Evolutionary conservation across 148 eudicot species (phyloP), one percentile per base, ranked within the genome.

Genomic region (Persicaria tinctoria): DNA sequence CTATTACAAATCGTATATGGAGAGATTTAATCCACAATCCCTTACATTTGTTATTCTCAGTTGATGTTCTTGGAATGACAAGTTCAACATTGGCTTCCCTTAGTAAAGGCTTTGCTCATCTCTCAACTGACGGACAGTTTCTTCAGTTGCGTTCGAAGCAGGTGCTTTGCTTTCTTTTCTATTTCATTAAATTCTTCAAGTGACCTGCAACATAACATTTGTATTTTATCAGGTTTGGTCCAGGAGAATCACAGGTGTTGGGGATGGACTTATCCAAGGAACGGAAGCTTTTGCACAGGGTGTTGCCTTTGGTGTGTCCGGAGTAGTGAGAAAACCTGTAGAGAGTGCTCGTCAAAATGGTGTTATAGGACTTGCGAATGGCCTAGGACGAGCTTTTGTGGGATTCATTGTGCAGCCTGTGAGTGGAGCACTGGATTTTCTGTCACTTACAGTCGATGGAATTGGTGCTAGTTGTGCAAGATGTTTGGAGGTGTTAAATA

Each of bases 251-350:
- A 92, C 97, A 12, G 90, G 97, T 79, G 97, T 96, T 73, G 97
- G 99, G 60, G 99, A 96, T 85, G 99, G 99, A 78, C 49, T 96
- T 75, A 85, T 79, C 20, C 97, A 96, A 86, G 99, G 99, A 85
- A 96, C 99, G 49, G 99, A 96, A 85, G 99, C 99, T 80, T 89
- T 96, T 75, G 99, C 99, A 48, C 99, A 96, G 85, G 99, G 99
- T 78, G 70, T 96, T 86, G 99, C 95, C 79, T 96, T 96, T 86
- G 99, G 99, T 38, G 89, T 96, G 50, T 86, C 99, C 57, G 99
- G 99, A 45, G 95, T 96, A n/a, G 88, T 96, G 76, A 92, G 85
- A 66, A 96, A 92, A 77, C 99, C 99, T 51, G 84, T 96, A 81
- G 97, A 90, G 78, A 96, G 94, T 88, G 97, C 97, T 59, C 85